phyloP scores from a whole-genome alignment of 495 filamentous ascomycete species.

The Massariosphaeria phaeospora region DNA sequence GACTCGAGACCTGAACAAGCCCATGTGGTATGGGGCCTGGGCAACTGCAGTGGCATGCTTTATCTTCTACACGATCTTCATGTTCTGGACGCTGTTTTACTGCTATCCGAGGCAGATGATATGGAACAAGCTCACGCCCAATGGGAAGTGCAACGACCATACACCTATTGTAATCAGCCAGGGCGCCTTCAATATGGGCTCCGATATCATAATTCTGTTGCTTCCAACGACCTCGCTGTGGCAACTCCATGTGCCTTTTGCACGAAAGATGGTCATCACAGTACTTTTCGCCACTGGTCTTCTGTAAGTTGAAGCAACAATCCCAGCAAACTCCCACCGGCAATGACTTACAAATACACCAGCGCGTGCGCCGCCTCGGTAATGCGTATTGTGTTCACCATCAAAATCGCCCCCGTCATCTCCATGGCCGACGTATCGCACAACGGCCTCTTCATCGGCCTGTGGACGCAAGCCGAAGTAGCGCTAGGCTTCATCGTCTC shows the following conservation, averaged over 20 bases:
- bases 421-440: constrained; percentile 17
- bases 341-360: not conserved
- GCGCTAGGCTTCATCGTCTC: constrained; percentile 24
- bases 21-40: constrained; percentile 21
- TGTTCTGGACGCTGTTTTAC: constrained; percentile 23
- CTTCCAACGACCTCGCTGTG: constrained; percentile 11
- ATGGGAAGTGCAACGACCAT: constrained; percentile 19
- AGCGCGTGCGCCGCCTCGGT: constrained; percentile 16
- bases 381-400: constrained; percentile 21
- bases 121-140: constrained; percentile 17
- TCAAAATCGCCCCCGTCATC: constrained; percentile 6
- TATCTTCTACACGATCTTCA: constrained; percentile 12
- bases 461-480: constrained; percentile 22
- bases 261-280: constrained; percentile 8
- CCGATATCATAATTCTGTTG: constrained; percentile 20
- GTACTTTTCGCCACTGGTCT: constrained; percentile 16
- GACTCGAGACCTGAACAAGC: constrained; percentile 1
- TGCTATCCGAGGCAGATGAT: constrained; percentile 14
- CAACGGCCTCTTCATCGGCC: constrained; percentile 21
- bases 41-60: constrained; percentile 5
- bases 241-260: constrained; percentile 14
- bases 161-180: constrained; percentile 10
- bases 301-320: constrained; percentile 3
- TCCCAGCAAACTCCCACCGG: not conserved
- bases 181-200: constrained; percentile 18